These are phyloP conservation scores for Madurella mycetomatis DNA, from an alignment of 2,329 filamentous ascomycete genomes.

Conservation along the genomic window DNA sequence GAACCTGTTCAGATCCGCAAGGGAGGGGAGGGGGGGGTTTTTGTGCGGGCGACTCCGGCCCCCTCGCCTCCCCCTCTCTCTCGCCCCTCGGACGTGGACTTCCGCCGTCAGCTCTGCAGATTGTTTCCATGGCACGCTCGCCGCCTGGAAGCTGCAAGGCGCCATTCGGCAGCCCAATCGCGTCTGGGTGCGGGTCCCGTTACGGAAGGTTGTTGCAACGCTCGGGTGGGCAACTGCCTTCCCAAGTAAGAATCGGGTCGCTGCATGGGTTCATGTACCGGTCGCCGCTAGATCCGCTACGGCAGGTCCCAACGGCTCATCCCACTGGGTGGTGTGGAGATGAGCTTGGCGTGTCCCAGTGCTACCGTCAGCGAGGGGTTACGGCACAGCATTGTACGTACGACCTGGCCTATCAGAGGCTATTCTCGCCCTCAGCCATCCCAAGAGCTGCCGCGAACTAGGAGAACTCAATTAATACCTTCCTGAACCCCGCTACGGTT, in stretches of 20 bases:
- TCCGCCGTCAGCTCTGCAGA: neutral
- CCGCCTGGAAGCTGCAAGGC: conserved; percentile 6
- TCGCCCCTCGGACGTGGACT: neutral
- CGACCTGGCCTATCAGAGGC: neutral
- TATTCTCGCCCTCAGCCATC: neutral
- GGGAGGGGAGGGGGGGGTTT: too few species aligned
- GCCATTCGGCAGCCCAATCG: conserved; percentile 11
- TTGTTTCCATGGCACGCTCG: neutral
- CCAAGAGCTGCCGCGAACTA: neutral
- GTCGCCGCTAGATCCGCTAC: conserved; percentile 17
- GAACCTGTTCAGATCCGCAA: too few species aligned
- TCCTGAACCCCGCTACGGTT: neutral
- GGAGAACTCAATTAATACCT: neutral
- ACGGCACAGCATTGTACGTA: too few species aligned
- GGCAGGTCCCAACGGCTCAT: conserved; percentile 13
- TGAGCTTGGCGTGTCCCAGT: too few species aligned
- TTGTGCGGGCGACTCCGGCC: too few species aligned
- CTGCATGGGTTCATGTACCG: neutral
- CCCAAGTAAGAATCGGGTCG: neutral
- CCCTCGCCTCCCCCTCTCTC: neutral
- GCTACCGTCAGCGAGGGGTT: too few species aligned
- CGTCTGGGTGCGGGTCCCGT: conserved; percentile 11
- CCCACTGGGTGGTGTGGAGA: too few species aligned
- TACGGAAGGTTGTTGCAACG: conserved; percentile 16
- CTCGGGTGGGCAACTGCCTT: conserved; percentile 12